Evolutionary conservation across 495 filamentous ascomycete genomes (phyloP).

Genomic region (Aspergillus funiculosus): DNA sequence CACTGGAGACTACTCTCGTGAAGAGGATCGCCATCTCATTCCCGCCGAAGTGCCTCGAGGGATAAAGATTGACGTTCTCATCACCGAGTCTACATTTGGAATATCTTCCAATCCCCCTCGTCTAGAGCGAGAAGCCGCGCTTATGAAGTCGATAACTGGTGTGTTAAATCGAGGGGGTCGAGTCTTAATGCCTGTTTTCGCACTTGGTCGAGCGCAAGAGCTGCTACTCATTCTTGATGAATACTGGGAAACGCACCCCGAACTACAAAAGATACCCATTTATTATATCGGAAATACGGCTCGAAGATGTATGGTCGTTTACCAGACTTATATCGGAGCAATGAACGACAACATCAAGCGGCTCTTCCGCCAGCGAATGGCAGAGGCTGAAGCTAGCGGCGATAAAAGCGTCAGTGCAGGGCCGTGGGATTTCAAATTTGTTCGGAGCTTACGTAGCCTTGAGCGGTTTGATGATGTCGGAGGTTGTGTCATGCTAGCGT

Average conservation of each 20-base stretch:
- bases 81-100: constrained; percentile 95
- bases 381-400: constrained; percentile 71
- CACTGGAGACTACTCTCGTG: constrained; percentile 93
- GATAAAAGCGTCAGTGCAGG: constrained; percentile 69
- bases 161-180: constrained; percentile 87
- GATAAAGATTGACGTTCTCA: constrained; percentile 87
- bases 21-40: constrained; percentile 90
- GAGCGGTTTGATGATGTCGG: constrained; percentile 96
- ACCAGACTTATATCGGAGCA: constrained; percentile 91
- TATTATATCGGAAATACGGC: constrained; percentile 95
- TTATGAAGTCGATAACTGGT: constrained; percentile 91
- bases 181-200: constrained; percentile 92
- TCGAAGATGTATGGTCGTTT: constrained; percentile 95
- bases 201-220: constrained; percentile 88
- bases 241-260: constrained; percentile 83
- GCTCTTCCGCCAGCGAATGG: constrained; percentile 78
- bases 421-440: constrained; percentile 93
- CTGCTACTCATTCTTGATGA: constrained; percentile 91
- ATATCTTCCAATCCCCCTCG: constrained; percentile 87
- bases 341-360: constrained; percentile 99
- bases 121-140: constrained; percentile 77
- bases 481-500: constrained; percentile 93
- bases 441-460: constrained; percentile 82
- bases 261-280: constrained; percentile 84
- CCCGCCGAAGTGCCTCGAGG: constrained; percentile 80